Evolutionary conservation across 495 filamentous ascomycete species (phyloP).

Genomic region (Coniosporium apollinis): DNA sequence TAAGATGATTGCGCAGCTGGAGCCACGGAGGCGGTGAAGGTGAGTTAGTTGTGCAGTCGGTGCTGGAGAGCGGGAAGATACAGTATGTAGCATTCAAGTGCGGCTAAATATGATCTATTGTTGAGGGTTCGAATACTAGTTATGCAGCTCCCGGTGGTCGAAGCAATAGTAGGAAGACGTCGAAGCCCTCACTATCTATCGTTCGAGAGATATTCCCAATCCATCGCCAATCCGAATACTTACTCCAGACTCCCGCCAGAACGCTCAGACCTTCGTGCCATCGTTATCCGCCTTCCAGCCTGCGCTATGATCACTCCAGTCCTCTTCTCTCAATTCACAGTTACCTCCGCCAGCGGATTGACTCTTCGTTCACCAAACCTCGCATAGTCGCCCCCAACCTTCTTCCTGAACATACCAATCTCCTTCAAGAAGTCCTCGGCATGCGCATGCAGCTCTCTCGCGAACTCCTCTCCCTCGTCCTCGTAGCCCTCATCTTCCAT

Average conservation of each 20-base stretch:
- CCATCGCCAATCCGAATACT: too few relatives aligned
- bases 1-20: slow-evolving; percentile 39
- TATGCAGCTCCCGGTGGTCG: too few relatives aligned
- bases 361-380: slow-evolving; percentile 27
- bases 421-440: slow-evolving; percentile 55
- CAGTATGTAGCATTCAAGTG: too few relatives aligned
- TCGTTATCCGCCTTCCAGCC: too few relatives aligned
- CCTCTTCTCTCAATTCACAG: neutral
- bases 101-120: too few relatives aligned
- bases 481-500: slow-evolving; percentile 27
- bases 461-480: slow-evolving; percentile 29
- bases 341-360: neutral
- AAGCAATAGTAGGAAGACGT: too few relatives aligned
- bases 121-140: too few relatives aligned
- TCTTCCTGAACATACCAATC: slow-evolving; percentile 63
- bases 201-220: too few relatives aligned
- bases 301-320: neutral
- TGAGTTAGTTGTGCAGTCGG: slow-evolving; percentile 5
- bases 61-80: too few relatives aligned
- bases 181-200: too few relatives aligned
- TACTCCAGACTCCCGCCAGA: too few relatives aligned
- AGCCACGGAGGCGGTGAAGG: slow-evolving; percentile 1
- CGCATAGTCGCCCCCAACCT: slow-evolving; percentile 60
- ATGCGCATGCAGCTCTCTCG: slow-evolving; percentile 45
- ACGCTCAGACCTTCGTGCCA: too few relatives aligned